phyloP scores from a whole-genome alignment of 169 alveolate species.

The Theileria annulata region DNA sequence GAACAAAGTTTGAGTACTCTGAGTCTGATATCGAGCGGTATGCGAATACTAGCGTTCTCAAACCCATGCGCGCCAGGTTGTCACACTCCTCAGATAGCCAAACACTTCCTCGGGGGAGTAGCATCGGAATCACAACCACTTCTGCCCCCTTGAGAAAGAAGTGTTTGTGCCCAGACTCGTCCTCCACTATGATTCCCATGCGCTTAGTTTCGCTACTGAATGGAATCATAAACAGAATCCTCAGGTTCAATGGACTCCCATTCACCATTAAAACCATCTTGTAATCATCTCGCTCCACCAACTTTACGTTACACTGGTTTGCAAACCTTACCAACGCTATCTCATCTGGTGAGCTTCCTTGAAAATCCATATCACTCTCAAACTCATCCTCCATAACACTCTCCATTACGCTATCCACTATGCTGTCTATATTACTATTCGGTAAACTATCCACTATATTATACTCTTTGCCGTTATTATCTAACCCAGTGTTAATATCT shows the following conservation, averaged over 20 bases:
- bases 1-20: slow-evolving; percentile 80
- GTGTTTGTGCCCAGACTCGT: slow-evolving; percentile 51
- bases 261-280: slow-evolving; percentile 75
- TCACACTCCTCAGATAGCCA: slow-evolving; percentile 89
- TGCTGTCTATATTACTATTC: neutral
- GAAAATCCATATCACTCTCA: slow-evolving; percentile 74
- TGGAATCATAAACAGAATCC: slow-evolving; percentile 92
- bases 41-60: slow-evolving; percentile 94
- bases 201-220: slow-evolving; percentile 95
- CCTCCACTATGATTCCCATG: slow-evolving; percentile 95
- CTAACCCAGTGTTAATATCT: slow-evolving; percentile 50
- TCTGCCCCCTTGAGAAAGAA: slow-evolving; percentile 94
- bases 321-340: slow-evolving; percentile 96
- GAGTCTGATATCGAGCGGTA: slow-evolving; percentile 84
- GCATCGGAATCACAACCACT: slow-evolving; percentile 86
- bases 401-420: slow-evolving; percentile 58
- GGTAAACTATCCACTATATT: neutral
- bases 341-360: slow-evolving; percentile 99
- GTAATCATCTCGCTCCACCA: slow-evolving; percentile 86
- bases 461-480: slow-evolving; percentile 46
- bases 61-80: slow-evolving; percentile 91
- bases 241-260: slow-evolving; percentile 76
- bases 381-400: slow-evolving; percentile 12
- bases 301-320: slow-evolving; percentile 85
- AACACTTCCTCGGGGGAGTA: slow-evolving; percentile 83